A percentile compares a stretch with the other conserved stretches of the same genome.
Evolutionary conservation across 371 early-diverging fungal genomes (phyloP).

Genomic region (Circinella minor): DNA sequence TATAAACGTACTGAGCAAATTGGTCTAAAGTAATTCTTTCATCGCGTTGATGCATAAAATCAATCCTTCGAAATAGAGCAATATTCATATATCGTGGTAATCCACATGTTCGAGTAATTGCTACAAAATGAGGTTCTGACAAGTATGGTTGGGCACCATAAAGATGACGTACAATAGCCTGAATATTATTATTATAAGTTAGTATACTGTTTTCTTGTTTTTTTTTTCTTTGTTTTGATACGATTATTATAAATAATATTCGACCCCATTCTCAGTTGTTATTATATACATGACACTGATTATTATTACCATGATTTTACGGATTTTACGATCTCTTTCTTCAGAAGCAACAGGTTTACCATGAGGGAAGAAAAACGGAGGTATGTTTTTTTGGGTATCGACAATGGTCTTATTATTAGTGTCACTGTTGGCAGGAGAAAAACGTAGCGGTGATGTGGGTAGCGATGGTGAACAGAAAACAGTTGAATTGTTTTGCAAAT

Average conservation of each 20-base stretch:
- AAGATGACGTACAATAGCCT: slow-evolving; percentile 33
- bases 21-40: slow-evolving; percentile 29
- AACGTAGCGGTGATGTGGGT: background rate
- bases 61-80: slow-evolving; percentile 61
- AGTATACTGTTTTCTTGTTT: background rate
- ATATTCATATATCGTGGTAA: slow-evolving; percentile 67
- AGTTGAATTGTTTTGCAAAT: too few species aligned
- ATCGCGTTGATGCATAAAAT: slow-evolving; percentile 23
- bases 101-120: slow-evolving; percentile 59
- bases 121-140: slow-evolving; percentile 52
- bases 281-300: too few species aligned
- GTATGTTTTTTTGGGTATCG: slow-evolving; percentile 23
- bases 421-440: background rate
- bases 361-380: slow-evolving; percentile 48
- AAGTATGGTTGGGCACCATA: slow-evolving; percentile 32
- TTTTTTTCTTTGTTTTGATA: background rate
- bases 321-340: slow-evolving; percentile 28
- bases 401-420: too few species aligned
- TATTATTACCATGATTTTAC: slow-evolving; percentile 30
- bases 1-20: slow-evolving; percentile 24
- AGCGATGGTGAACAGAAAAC: too few species aligned
- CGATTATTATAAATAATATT: background rate
- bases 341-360: slow-evolving; percentile 38
- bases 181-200: background rate
- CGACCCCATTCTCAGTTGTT: too few species aligned